Percentiles rank a stretch among this genome's conserved stretches.
Evolutionary conservation across 306 rosid species (phyloP).

Genomic region (Castanopsis chinensis): DNA sequence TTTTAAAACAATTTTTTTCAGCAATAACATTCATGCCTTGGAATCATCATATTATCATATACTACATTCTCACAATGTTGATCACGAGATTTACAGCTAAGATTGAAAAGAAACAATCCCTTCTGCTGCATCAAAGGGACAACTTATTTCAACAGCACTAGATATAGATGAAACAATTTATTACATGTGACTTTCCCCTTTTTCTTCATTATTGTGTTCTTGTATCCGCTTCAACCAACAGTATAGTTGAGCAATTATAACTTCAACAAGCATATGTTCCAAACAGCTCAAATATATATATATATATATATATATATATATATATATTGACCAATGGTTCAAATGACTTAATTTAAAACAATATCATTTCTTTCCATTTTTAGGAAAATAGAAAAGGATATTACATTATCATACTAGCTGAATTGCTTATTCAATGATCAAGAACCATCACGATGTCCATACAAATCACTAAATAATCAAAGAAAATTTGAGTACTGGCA

Average conservation of each 20-base stretch:
- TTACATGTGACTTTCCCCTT: neutral
- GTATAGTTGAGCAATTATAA: neutral
- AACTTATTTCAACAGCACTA: neutral
- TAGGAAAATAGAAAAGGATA: too few relatives aligned
- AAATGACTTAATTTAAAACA: neutral
- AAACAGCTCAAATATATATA: too few relatives aligned
- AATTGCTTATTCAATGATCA: neutral
- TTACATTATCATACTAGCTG: too few relatives aligned
- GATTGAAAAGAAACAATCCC: neutral
- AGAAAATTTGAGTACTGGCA: slow-evolving; percentile 4
- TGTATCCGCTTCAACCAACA: neutral
- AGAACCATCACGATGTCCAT: neutral
- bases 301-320: too few relatives aligned
- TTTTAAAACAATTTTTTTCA: neutral
- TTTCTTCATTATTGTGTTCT: neutral
- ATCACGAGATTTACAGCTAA: neutral
- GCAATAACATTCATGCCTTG: neutral
- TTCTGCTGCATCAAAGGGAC: too few relatives aligned
- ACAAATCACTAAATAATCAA: neutral
- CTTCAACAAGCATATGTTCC: neutral
- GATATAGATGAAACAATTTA: neutral
- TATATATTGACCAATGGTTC: neutral
- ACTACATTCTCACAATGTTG: neutral
- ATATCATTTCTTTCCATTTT: too few relatives aligned
- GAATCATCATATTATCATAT: neutral